These are phyloP conservation scores for Pontederia crassipes DNA, from an alignment of 176 grass and related monocot genomes.

Conservation along the genomic window DNA sequence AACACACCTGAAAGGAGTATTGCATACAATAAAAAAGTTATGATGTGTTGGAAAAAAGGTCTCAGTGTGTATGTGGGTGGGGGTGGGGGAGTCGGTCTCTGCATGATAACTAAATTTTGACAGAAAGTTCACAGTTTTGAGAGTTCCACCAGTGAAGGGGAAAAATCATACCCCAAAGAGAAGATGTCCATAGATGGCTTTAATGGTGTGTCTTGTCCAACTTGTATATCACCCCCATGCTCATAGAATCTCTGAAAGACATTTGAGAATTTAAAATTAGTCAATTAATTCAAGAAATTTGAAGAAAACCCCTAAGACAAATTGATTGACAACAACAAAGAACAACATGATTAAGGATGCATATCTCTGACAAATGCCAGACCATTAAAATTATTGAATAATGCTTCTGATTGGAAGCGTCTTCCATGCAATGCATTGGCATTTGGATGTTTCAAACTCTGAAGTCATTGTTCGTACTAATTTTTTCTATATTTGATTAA, in stretches of 20 bases:
- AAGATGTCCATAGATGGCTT: conserved; percentile 98
- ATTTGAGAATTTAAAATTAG: conserved; percentile 15
- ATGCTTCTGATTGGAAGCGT: no score
- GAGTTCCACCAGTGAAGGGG: no score
- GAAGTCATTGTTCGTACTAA: no score
- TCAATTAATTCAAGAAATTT: conserved; percentile 15
- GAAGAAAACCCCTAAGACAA: conserved; percentile 16
- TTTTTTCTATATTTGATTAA: no score
- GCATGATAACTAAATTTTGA: no score
- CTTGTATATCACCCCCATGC: conserved; percentile 62
- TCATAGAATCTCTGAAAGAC: conserved; percentile 69
- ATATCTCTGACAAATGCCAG: neutral
- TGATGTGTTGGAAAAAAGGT: no score
- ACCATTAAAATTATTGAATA: neutral
- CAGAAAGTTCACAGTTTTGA: no score
- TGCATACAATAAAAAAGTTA: neutral
- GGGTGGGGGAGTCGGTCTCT: no score
- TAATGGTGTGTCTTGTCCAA: conserved; percentile 65
- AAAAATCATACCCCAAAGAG: conserved; percentile 62
- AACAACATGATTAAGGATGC: no score
- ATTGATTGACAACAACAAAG: conserved; percentile 2
- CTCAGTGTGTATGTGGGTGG: no score
- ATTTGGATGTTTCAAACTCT: no score
- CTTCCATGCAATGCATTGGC: no score
- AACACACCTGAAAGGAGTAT: conserved; percentile 63